Evolutionary conservation across 306 rosid genomes (phyloP).

Genomic region (Malus domestica): DNA sequence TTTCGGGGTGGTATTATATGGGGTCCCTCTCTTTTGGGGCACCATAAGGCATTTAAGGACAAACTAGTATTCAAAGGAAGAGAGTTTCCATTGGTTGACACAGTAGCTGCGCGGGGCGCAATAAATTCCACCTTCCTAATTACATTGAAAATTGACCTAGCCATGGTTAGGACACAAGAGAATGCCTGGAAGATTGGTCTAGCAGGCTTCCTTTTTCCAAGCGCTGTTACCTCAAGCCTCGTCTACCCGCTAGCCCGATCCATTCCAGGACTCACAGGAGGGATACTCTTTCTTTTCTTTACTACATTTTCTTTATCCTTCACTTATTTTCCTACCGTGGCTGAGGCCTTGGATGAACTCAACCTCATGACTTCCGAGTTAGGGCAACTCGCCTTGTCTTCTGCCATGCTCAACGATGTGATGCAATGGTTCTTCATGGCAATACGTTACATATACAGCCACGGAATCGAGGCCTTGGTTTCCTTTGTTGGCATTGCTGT

Average conservation of each 20-base stretch:
- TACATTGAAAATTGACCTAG: conserved; percentile 57
- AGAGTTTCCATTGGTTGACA: conserved; percentile 57
- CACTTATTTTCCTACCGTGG: conserved; percentile 34
- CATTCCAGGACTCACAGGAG: background rate
- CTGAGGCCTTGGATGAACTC: conserved; percentile 44
- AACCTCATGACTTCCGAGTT: conserved; percentile 54
- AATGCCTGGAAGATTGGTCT: conserved; percentile 26
- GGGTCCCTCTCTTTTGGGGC: conserved; percentile 66
- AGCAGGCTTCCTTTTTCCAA: conserved; percentile 2
- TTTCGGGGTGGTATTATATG: conserved; percentile 55
- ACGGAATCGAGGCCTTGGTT: background rate
- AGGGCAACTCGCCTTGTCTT: conserved; percentile 51
- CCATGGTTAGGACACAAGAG: conserved; percentile 34
- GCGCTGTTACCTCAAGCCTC: background rate
- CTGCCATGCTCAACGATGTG: conserved; percentile 41
- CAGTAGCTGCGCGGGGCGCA: conserved; percentile 43
- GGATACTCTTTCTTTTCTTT: background rate
- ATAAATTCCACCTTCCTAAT: conserved; percentile 38
- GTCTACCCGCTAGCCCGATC: background rate
- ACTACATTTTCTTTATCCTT: background rate
- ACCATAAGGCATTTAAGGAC: conserved; percentile 16
- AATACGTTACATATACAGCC: background rate
- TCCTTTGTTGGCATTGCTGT: background rate
- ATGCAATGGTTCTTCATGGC: conserved; percentile 14
- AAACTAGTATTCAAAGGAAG: background rate